A percentile compares a stretch with the other conserved stretches of the same genome.
phyloP scores from a whole-genome alignment of 805 yeast genomes.

The Starmerella riodocensis region DNA sequence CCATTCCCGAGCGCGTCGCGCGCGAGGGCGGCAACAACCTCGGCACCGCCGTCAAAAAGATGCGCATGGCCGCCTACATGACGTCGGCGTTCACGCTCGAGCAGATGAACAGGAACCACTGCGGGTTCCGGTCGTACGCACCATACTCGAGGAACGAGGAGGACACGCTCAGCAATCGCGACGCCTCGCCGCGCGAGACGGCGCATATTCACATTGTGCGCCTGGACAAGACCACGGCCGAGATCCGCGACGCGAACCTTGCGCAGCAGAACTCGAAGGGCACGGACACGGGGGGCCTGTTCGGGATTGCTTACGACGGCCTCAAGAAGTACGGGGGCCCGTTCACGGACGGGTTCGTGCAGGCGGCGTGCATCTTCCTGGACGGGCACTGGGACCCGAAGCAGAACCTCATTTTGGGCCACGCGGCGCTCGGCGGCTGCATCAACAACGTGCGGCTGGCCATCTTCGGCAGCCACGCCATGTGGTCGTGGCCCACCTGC shows the following conservation, averaged over 20 bases:
- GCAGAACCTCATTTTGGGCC: constrained; percentile 52
- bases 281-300: constrained; percentile 59
- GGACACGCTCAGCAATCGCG: constrained; percentile 41
- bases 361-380: constrained; percentile 73
- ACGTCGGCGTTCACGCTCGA: constrained; percentile 89
- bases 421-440: constrained; percentile 94
- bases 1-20: constrained; percentile 35
- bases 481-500: constrained; percentile 84
- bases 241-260: constrained; percentile 60
- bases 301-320: constrained; percentile 67
- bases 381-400: constrained; percentile 73
- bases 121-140: constrained; percentile 65
- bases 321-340: constrained; percentile 44
- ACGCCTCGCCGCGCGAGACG: constrained; percentile 36
- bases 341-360: constrained; percentile 39
- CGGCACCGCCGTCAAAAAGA: constrained; percentile 55
- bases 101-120: constrained; percentile 67
- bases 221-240: constrained; percentile 50
- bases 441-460: constrained; percentile 57
- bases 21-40: constrained; percentile 47
- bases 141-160: constrained; percentile 52
- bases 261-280: constrained; percentile 83
- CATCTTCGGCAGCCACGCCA: constrained; percentile 85
- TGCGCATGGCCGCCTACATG: constrained; percentile 70
- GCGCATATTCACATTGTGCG: constrained; percentile 70